phyloP scores from a whole-genome alignment of 768 basidiomycete species.

The Hericium coralloides region DNA sequence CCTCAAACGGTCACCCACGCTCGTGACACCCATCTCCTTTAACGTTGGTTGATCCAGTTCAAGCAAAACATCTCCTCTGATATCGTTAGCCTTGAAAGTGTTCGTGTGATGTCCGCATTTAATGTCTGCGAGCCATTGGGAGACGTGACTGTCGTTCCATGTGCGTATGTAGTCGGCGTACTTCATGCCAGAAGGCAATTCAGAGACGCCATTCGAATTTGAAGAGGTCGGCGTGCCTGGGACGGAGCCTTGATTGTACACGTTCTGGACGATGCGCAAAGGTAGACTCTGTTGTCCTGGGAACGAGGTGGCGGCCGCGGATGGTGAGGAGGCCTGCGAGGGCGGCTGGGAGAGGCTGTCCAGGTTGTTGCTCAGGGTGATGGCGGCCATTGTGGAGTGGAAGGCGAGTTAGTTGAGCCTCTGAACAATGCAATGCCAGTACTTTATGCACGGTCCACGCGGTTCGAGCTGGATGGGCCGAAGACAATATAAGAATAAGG shows the following conservation, averaged over 20 bases:
- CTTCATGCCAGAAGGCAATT: constrained; percentile 49
- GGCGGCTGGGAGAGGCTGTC: constrained; percentile 30
- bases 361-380: constrained; percentile 19
- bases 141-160: constrained; percentile 68
- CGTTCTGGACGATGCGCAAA: constrained; percentile 24
- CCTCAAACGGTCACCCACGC: constrained; percentile 87
- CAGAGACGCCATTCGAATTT: constrained; percentile 27
- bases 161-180: constrained; percentile 56
- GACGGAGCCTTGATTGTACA: constrained; percentile 33
- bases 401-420: neutral
- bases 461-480: no score
- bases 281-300: constrained; percentile 24
- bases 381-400: constrained; percentile 11
- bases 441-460: no score
- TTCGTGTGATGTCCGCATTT: constrained; percentile 61
- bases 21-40: constrained; percentile 84
- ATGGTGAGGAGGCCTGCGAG: constrained; percentile 26
- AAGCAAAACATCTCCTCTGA: constrained; percentile 83
- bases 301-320: constrained; percentile 27
- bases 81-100: constrained; percentile 79
- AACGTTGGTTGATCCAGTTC: constrained; percentile 84
- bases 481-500: no score
- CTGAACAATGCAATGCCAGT: no score
- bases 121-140: constrained; percentile 71
- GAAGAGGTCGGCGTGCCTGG: constrained; percentile 33